Evolutionary conservation across 23 red algal species (phyloP), one percentile per base, ranked within the genome.

Genomic region (Chondrus crispus): DNA sequence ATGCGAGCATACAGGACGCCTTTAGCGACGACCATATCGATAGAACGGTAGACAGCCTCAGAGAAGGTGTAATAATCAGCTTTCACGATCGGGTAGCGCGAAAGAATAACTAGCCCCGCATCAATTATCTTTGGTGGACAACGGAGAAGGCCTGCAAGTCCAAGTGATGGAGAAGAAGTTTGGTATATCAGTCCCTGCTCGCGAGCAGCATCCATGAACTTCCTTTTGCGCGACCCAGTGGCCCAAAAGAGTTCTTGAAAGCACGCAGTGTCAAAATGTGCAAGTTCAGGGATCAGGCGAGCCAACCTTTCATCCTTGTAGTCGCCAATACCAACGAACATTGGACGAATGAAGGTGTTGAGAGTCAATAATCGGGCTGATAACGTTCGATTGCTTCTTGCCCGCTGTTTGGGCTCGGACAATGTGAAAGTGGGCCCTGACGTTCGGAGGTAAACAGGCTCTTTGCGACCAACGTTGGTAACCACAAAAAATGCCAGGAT

Each of bases 1-100:
- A 96, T 64, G 44, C 82, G 64, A 22, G 95, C 95, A 81, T 96
- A 96, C 11, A 96, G 86, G 2, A 93, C 95, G 63, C 95, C 95
- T 57, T 96, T 96, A 16, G 82, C 95, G n/a, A 96, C 95, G 30
- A 96, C 72, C 19, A 60, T 63, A 54, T 96, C 95, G 33, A 96
- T 91, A 5, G 95, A 93, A 20, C 54, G 41, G 49, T 43, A 55
- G 10, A 88, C 78, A 26, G 91, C 57, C 19, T 74, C 32, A 39
- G 71, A 66, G 50, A 68, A 96, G 36, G 85, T 80, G 33, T 47
- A 38, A 50, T 88, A 93, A 50, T 88, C 88, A 28, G 85, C 68
- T 74, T 62, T 46, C 12, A 93, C 66, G 53, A 96, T 96, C 3
- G 84, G 71, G 51, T 80, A 96, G 10, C 82, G 78, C 18, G 88